These are phyloP conservation scores for Lophiostoma macrostomum DNA, from an alignment of 495 filamentous ascomycete genomes.

Conservation along the genomic window DNA sequence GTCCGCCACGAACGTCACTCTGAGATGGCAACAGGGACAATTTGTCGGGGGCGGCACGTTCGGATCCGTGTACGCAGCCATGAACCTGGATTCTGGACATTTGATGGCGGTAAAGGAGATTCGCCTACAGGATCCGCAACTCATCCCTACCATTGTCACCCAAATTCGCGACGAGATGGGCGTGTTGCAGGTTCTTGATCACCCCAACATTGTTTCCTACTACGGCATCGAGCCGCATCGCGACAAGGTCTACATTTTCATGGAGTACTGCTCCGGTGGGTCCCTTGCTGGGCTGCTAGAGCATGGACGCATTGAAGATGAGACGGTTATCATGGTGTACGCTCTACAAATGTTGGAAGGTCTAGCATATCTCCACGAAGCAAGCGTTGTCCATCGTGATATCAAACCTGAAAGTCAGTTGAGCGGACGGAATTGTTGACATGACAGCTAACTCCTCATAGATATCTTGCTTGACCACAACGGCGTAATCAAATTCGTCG, in stretches of 20 bases:
- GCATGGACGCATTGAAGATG: constrained; percentile 95
- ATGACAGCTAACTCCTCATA: constrained; percentile 39
- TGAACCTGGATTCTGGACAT: constrained; percentile 93
- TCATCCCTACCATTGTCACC: constrained; percentile 87
- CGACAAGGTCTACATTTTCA: constrained; percentile 99
- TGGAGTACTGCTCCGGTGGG: constrained; percentile 97
- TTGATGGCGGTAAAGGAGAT: constrained; percentile 99
- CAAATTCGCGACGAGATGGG: constrained; percentile 98
- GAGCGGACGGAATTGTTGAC: not conserved
- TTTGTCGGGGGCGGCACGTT: constrained; percentile 97
- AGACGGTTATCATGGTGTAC: constrained; percentile 97
- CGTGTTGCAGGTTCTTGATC: constrained; percentile 89
- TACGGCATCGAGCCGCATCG: constrained; percentile 97
- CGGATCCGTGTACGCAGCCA: constrained; percentile 92
- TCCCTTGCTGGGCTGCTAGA: constrained; percentile 88
- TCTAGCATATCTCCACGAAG: constrained; percentile 88
- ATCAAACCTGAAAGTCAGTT: constrained; percentile 96
- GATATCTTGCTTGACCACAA: constrained; percentile 96
- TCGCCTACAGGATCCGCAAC: constrained; percentile 89
- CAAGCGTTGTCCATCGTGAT: constrained; percentile 87
- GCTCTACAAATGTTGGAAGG: constrained; percentile 94
- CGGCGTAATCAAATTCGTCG: constrained; percentile 97
- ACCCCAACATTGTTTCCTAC: constrained; percentile 96
- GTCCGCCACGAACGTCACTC: constrained; percentile 86
- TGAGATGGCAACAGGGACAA: constrained; percentile 97